Evolutionary conservation across 129 eudicot genomes (phyloP).

Genomic region (Logfia minima): DNA sequence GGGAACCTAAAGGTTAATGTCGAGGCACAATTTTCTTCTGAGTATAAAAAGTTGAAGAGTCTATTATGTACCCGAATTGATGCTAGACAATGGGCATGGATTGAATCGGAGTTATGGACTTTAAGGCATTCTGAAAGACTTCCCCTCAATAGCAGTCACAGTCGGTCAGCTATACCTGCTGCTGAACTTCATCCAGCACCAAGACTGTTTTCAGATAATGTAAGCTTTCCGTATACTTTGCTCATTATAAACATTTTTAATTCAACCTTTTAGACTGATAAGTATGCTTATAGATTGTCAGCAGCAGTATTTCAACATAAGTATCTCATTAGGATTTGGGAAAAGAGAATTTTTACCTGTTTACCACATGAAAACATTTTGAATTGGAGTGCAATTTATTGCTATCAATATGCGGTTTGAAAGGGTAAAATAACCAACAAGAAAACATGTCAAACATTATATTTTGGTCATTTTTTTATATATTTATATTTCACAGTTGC

Average conservation of each 20-base stretch:
- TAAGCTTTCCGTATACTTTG: background rate
- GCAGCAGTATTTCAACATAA: background rate
- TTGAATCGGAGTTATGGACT: background rate
- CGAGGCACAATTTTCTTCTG: background rate
- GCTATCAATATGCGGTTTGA: too few relatives aligned
- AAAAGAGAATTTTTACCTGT: background rate
- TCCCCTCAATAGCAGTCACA: background rate
- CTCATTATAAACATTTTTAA: background rate
- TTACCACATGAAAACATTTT: too few relatives aligned
- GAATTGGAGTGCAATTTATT: background rate
- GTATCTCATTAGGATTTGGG: background rate
- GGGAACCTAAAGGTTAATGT: background rate
- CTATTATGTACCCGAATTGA: background rate
- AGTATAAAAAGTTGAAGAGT: conserved; percentile 13
- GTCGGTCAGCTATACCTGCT: background rate
- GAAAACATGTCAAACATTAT: too few relatives aligned
- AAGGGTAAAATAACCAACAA: too few relatives aligned
- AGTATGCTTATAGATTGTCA: background rate
- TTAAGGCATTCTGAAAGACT: background rate
- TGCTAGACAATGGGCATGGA: conserved; percentile 3
- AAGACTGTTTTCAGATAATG: background rate
- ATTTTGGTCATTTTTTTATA: too few relatives aligned
- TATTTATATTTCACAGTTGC: too few relatives aligned
- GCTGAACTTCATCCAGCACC: background rate
- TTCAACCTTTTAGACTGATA: background rate